Evolutionary conservation across 768 basidiomycete genomes (phyloP).

Genomic region (Tubosaeta sp.): DNA sequence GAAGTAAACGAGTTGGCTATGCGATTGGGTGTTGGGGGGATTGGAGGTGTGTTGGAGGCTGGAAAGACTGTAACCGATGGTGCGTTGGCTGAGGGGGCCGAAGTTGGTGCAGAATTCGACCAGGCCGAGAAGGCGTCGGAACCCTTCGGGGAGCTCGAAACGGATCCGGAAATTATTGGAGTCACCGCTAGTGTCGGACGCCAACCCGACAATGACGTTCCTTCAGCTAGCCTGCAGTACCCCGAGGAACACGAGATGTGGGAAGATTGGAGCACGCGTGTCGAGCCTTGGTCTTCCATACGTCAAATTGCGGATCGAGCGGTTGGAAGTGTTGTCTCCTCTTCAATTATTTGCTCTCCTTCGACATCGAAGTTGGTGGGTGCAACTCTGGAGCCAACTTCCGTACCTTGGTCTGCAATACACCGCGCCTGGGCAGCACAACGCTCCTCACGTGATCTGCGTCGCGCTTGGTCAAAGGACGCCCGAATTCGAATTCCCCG

Average conservation of each 20-base stretch:
- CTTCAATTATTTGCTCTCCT: conserved; percentile 14
- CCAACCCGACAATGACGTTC: not conserved
- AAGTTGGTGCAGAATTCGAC: conserved; percentile 1
- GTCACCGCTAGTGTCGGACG: conserved; percentile 14
- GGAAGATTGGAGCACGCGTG: conserved; percentile 63
- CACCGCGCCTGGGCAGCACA: conserved; percentile 62
- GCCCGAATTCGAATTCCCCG: conserved; percentile 32
- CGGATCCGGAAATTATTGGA: conserved; percentile 12
- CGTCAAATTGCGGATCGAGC: conserved; percentile 73
- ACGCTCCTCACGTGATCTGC: conserved; percentile 44
- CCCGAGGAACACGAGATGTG: conserved; percentile 37
- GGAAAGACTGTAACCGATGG: not conserved
- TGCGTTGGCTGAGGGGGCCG: not conserved
- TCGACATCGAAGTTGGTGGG: conserved; percentile 17
- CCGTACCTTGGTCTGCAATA: conserved; percentile 64
- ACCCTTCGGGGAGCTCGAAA: conserved; percentile 14
- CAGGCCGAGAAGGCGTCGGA: conserved; percentile 3
- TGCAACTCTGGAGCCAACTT: conserved; percentile 42
- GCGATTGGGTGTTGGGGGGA: conserved; percentile 75
- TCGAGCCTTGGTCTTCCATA: conserved; percentile 69
- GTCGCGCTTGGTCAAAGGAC: conserved; percentile 61
- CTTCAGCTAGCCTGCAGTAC: conserved; percentile 3
- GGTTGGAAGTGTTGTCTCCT: conserved; percentile 57
- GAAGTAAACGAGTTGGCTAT: conserved; percentile 80
- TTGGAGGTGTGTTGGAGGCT: conserved; percentile 61